These are phyloP conservation scores for Pisolithus microcarpus DNA, from an alignment of 768 basidiomycete species.

Conservation along the genomic window DNA sequence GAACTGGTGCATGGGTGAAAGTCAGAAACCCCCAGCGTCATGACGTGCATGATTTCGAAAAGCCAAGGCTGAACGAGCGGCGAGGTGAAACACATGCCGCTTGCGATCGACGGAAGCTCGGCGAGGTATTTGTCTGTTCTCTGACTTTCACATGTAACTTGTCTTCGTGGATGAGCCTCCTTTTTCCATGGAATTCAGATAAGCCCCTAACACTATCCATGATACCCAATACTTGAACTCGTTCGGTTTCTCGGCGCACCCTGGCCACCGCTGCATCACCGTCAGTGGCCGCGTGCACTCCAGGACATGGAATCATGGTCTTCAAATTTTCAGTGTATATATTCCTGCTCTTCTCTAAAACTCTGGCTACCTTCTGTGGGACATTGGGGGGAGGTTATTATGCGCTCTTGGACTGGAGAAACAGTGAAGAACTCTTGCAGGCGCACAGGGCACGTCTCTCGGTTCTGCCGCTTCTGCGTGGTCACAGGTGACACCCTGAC, in stretches of 20 bases:
- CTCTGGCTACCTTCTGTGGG: constrained; percentile 12
- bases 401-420: constrained; percentile 10
- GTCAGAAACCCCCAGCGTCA: no score
- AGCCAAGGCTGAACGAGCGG: no score
- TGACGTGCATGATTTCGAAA: no score
- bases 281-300: not conserved
- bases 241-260: not conserved
- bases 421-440: constrained; percentile 15
- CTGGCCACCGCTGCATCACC: not conserved
- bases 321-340: constrained; percentile 7
- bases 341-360: constrained; percentile 17
- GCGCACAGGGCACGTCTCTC: constrained; percentile 14
- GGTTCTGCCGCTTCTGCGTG: not conserved
- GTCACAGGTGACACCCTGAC: not conserved
- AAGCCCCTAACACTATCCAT: not conserved
- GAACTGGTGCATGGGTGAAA: no score
- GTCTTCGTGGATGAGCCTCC: no score
- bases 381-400: constrained; percentile 14
- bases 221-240: not conserved
- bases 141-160: no score
- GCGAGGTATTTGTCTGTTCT: not conserved
- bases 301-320: not conserved
- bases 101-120: not conserved
- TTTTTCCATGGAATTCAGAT: not conserved
- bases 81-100: no score